Conservation (phyloP, 768 basidiomycete species). For the Xerocomus potaroensis region DNA sequence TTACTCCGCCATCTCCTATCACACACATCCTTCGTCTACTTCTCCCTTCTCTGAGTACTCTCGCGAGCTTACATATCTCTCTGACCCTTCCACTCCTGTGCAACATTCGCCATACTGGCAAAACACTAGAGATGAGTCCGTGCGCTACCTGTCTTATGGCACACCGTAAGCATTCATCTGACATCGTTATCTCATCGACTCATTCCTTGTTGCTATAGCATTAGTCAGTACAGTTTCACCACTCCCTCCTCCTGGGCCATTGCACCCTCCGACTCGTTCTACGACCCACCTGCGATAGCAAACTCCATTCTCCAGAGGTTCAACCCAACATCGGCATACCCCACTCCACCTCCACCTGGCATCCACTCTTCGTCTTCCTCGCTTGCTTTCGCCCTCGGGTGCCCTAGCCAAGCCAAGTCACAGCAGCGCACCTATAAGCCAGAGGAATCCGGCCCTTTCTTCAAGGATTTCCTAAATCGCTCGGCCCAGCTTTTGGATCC, state of each 20-base stretch:
- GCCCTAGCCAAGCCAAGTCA: constrained; percentile 28
- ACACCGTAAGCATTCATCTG: constrained; percentile 39
- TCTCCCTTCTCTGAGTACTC: constrained; percentile 69
- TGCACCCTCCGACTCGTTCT: constrained; percentile 38
- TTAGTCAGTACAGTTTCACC: constrained; percentile 28
- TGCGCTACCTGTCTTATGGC: constrained; percentile 53
- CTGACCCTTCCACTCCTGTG: constrained; percentile 40
- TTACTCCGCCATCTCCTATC: constrained; percentile 26
- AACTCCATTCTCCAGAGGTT: constrained; percentile 63
- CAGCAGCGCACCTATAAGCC: constrained; percentile 40
- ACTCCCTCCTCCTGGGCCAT: constrained; percentile 40
- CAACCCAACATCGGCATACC: constrained; percentile 59
- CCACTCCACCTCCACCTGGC: constrained; percentile 63
- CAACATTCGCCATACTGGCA: constrained; percentile 63
- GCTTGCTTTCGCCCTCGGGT: constrained; percentile 67
- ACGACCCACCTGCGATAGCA: constrained; percentile 54
- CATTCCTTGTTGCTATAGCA: constrained; percentile 12
- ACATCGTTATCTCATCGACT: background rate
- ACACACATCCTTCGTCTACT: constrained; percentile 33
- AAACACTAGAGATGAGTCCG: constrained; percentile 53
- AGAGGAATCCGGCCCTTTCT: constrained; percentile 60
- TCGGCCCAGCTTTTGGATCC: constrained; percentile 44
- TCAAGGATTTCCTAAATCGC: constrained; percentile 54
- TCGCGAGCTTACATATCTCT: constrained; percentile 53
- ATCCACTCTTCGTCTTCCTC: constrained; percentile 69